A percentile compares a stretch with the other conserved stretches of the same genome.
phyloP scores from a whole-genome alignment of 2,329 filamentous ascomycete genomes.

The Ophiocordyceps polyrhachis-furcata region DNA sequence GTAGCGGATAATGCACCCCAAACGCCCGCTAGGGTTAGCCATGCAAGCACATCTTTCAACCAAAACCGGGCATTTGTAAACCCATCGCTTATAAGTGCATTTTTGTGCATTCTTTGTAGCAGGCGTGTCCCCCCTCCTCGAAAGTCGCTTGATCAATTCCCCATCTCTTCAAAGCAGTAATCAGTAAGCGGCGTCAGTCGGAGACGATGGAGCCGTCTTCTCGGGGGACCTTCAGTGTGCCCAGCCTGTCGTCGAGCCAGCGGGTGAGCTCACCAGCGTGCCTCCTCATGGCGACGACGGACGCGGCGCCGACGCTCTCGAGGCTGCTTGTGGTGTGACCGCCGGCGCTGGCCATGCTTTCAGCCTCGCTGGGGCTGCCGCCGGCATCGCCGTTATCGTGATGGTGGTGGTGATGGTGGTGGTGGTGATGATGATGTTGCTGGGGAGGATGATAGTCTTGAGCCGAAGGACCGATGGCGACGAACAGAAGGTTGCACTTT shows the following conservation, averaged over 20 bases:
- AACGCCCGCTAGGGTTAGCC: neutral
- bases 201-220: conserved; percentile 15
- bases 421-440: conserved; percentile 5
- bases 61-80: neutral
- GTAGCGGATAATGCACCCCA: neutral
- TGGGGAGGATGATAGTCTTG: conserved; percentile 6
- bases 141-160: neutral
- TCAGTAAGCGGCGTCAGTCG: neutral
- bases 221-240: conserved; percentile 31
- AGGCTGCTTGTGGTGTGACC: conserved; percentile 24
- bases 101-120: neutral
- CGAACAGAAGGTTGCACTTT: conserved; percentile 40
- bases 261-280: conserved; percentile 39
- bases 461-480: conserved; percentile 34
- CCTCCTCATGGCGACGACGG: conserved; percentile 31
- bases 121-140: neutral
- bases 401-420: conserved; percentile 3
- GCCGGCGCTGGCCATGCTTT: conserved; percentile 26
- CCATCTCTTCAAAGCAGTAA: neutral
- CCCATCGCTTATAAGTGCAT: neutral
- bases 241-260: conserved; percentile 42
- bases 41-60: neutral
- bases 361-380: conserved; percentile 23
- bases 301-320: conserved; percentile 21
- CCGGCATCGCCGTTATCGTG: conserved; percentile 15